Base-by-base conservation (phyloP, 805 yeast species). In the Monosporozyma yasuniensis region DNA sequence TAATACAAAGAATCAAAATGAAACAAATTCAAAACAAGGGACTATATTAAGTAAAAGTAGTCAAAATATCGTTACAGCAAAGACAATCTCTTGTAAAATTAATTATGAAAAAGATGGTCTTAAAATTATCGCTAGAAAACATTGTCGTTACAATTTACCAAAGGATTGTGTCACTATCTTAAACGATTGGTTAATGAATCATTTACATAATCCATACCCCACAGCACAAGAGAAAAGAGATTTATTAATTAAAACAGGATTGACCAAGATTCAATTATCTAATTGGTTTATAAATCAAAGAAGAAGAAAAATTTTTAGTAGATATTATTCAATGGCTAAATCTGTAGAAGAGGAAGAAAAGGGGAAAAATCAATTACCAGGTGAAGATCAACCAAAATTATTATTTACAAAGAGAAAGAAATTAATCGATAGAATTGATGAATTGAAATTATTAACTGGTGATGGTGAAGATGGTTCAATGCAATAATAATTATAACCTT, bases 231-330 rank as follows among this genome's bases (percentile, higher is more conserved):
- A 87, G 60, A 87, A 87, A 70, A 75, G 79, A 55, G 80, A 79
- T 59, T 72, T 87, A 50, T 76, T 84, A 73, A 72, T 76, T 55
- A 75, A 77, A 61, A 87, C 96, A 0, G 91, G 93, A 0, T 72
- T 87, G 60, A 83, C 87, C 54, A 80, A 83, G 66, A 87, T 84
- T 52, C 96, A 87, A 65, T 74, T 87, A 52, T 77, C 85, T 54
- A 87, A 87, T 64, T 87, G 96, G 96, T 87, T 87, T 60, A 87
- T 87, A 60, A 87, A 87, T 62, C 93, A 90, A 22, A 76, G 96
- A 58, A 74, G 95, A 58, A 72, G 96, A 56, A 80, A 84, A 60
- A 76, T 87, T 4, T 67, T 66, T 37, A 57, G 56, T 47, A 67
- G 61, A 38, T 66, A 67, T 49, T 66, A 67, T 46, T 60, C 59